A percentile compares a stretch with the other conserved stretches of the same genome.
phyloP scores from a whole-genome alignment of 768 basidiomycete genomes.

The Lentinula guzmanii region DNA sequence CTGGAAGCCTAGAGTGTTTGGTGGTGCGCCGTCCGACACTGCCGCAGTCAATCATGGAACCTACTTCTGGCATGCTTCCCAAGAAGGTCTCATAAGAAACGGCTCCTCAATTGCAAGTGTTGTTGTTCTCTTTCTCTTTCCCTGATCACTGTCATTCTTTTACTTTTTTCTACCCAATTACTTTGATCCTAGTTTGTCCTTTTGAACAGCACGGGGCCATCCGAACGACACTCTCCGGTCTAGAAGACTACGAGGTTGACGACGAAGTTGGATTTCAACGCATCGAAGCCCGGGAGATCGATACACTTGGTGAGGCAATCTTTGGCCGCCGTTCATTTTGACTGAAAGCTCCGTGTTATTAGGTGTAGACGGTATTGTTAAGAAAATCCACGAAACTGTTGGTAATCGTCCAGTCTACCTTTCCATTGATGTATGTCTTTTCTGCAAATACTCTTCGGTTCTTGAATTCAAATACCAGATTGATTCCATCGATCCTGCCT shows the following conservation, averaged over 20 bases:
- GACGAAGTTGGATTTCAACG: constrained; percentile 74
- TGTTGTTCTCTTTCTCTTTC: constrained; percentile 20
- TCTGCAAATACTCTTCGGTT: not conserved
- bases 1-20: constrained; percentile 72
- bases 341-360: constrained; percentile 3
- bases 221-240: constrained; percentile 74
- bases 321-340: not conserved
- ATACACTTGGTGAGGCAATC: constrained; percentile 55
- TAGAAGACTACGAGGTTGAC: constrained; percentile 73
- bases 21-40: constrained; percentile 64
- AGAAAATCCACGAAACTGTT: constrained; percentile 74
- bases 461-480: constrained; percentile 36
- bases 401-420: constrained; percentile 73
- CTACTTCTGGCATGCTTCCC: constrained; percentile 86
- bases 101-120: constrained; percentile 81
- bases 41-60: constrained; percentile 84
- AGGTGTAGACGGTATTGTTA: constrained; percentile 74
- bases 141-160: constrained; percentile 13
- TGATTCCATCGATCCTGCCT: constrained; percentile 75
- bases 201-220: constrained; percentile 76
- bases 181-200: constrained; percentile 72
- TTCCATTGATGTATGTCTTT: constrained; percentile 60
- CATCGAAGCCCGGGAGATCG: constrained; percentile 82
- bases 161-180: constrained; percentile 16
- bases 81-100: constrained; percentile 75